Conservation (phyloP, 441 rosid genomes). For the Capsella rubella region DNA sequence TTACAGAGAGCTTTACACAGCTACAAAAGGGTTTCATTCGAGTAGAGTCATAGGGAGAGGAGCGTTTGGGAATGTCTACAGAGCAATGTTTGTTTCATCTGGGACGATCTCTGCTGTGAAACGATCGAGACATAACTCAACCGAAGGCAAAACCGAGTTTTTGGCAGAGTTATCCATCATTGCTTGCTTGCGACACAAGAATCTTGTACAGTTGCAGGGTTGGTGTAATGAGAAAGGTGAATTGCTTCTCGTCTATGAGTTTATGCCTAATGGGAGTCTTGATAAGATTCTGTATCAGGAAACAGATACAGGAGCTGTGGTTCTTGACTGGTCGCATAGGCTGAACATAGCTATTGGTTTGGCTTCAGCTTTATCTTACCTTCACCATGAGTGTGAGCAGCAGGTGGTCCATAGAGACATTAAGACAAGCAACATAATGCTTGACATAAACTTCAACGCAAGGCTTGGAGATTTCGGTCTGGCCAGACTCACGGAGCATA, state of each 20-base stretch:
- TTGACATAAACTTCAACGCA: constrained; percentile 77
- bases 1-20: constrained; percentile 71
- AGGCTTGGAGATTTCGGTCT: constrained; percentile 93
- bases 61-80: constrained; percentile 89
- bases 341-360: constrained; percentile 74
- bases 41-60: constrained; percentile 85
- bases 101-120: constrained; percentile 82
- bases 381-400: constrained; percentile 96
- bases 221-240: constrained; percentile 94
- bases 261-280: constrained; percentile 90
- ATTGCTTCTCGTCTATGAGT: constrained; percentile 85
- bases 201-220: constrained; percentile 83
- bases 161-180: constrained; percentile 82
- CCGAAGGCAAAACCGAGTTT: constrained; percentile 87
- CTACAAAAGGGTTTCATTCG: constrained; percentile 87
- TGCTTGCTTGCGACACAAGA: constrained; percentile 92
- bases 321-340: constrained; percentile 73
- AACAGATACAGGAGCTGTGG: constrained; percentile 46
- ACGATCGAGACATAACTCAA: constrained; percentile 77
- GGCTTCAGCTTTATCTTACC: constrained; percentile 82
- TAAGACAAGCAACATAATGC: constrained; percentile 88
- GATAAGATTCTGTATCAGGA: constrained; percentile 77
- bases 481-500: constrained; percentile 91
- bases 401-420: constrained; percentile 94
- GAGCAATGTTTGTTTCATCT: constrained; percentile 62